A percentile compares a stretch with the other conserved stretches of the same genome.
phyloP scores from a whole-genome alignment of 75 land plant species.

The Selaginella moellendorffii region DNA sequence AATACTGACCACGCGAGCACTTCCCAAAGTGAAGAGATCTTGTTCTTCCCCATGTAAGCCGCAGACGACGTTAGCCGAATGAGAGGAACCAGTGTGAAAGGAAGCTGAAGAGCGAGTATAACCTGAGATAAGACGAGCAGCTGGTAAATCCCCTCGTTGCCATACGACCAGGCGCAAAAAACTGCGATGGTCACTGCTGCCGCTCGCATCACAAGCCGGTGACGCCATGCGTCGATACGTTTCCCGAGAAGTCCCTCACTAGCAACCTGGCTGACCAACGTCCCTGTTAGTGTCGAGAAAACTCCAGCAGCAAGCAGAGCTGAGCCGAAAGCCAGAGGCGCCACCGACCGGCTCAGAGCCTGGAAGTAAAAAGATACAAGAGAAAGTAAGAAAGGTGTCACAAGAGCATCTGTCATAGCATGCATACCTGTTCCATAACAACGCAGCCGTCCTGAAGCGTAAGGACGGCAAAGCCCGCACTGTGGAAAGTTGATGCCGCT shows the following conservation, averaged over 20 bases:
- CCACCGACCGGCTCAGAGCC: conserved; percentile 49
- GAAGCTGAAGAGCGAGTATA: conserved; percentile 66
- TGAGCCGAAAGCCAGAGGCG: conserved; percentile 36
- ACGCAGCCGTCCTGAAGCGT: conserved; percentile 71
- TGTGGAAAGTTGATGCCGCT: conserved; percentile 59
- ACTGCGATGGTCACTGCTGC: conserved; percentile 39
- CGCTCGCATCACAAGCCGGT: conserved; percentile 38
- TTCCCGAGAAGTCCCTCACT: conserved; percentile 36
- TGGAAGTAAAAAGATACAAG: conserved; percentile 19
- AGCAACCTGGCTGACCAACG: conserved; percentile 34
- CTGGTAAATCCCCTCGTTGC: conserved; percentile 72
- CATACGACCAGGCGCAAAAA: conserved; percentile 42
- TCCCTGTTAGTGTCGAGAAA: conserved; percentile 46
- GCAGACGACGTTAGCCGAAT: conserved; percentile 69
- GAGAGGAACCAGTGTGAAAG: conserved; percentile 71
- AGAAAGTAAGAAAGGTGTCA: conserved; percentile 2
- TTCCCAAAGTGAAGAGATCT: conserved; percentile 41
- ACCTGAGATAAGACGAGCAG: conserved; percentile 66
- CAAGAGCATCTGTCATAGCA: not conserved
- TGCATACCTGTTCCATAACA: conserved; percentile 61
- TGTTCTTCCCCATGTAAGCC: conserved; percentile 55
- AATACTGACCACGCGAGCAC: conserved; percentile 37
- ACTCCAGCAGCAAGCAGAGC: conserved; percentile 57
- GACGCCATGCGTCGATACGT: conserved; percentile 42
- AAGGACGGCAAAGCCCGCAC: conserved; percentile 41